Evolutionary conservation across 2,329 filamentous ascomycete genomes (phyloP), one percentile per base, ranked within the genome.

Genomic region (Penicillium janthinellum): DNA sequence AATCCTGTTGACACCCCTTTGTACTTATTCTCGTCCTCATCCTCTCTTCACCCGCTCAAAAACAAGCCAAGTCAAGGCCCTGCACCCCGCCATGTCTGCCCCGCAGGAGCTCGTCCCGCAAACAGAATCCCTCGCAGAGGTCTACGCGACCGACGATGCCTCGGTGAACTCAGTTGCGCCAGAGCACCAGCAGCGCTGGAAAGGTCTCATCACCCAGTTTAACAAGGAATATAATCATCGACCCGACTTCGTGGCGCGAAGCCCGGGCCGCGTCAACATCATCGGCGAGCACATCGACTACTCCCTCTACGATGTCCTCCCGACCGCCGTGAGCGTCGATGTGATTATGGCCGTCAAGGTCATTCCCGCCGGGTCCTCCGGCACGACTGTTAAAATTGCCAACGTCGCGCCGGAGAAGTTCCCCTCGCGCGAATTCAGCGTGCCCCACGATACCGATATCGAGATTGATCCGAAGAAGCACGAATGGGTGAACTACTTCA

Each of bases 221-320:
- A 81, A 88, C 66, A 78, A 84, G 59, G 80, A 79, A 44, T 96
- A 94, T 77, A 88, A 87, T 67, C 83, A 86, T 54, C 79, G 83
- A 15, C 88, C 93, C 41, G 84, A 90, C 60, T 97, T 96, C 71
- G 87, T 98, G 20, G 86, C 94, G 10, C 88, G 95, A 64, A 96
- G 93, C 57, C 95, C 95, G 1, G 95, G 95, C 61, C 87, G 95
- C 67, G 95, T 99, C 67, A 98, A 98, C 81, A 95, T 99, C 72
- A 97, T 99, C 74, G 95, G 95, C 76, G 95, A 99, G 83, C 95
- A 99, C 81, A 96, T 99, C 71, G 95, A 99, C 81, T 99, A 99
- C 81, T 96, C 92, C 14, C 86, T 99, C 20, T 99, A 98, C 82
- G 89, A 95, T 68, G 93, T 97, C 60, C 84, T 99, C 25, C 95